These are phyloP conservation scores for Kwoniella mangroviensis DNA, from an alignment of 768 basidiomycete genomes.

Conservation along the genomic window DNA sequence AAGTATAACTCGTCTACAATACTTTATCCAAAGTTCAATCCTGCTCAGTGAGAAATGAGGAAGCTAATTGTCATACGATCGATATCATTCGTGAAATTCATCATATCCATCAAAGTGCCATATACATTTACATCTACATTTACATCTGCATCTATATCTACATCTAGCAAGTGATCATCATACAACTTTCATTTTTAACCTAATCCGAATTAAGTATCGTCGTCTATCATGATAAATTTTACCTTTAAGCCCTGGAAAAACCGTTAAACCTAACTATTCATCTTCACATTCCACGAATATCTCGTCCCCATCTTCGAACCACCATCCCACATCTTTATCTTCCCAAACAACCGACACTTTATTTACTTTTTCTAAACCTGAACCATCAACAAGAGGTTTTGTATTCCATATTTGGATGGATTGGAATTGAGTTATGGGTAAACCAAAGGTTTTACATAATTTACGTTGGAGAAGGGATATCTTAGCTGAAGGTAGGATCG, in stretches of 20 bases:
- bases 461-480: conserved; percentile 38
- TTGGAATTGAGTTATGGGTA: conserved; percentile 4
- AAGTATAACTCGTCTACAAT: conserved; percentile 10
- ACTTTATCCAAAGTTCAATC: background rate
- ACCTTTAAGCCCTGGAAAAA: too few species aligned
- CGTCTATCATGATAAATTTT: too few species aligned
- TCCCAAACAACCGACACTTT: conserved; percentile 15
- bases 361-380: conserved; percentile 8
- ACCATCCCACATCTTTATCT: conserved; percentile 32
- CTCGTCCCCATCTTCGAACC: conserved; percentile 38
- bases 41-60: too few species aligned
- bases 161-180: too few species aligned
- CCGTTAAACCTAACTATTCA: background rate
- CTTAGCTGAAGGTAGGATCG: conserved; percentile 36
- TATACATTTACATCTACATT: too few species aligned
- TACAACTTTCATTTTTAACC: too few species aligned
- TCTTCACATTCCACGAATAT: conserved; percentile 23
- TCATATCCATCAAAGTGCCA: too few species aligned
- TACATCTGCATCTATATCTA: too few species aligned
- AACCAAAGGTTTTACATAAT: conserved; percentile 20
- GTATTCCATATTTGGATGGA: conserved; percentile 9
- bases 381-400: background rate
- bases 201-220: too few species aligned
- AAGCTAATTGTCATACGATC: background rate
- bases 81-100: too few species aligned